A percentile compares a stretch with the other conserved stretches of the same genome.
phyloP scores from a whole-genome alignment of 2,329 filamentous ascomycete species.

The Alternaria hordeiaustralica region DNA sequence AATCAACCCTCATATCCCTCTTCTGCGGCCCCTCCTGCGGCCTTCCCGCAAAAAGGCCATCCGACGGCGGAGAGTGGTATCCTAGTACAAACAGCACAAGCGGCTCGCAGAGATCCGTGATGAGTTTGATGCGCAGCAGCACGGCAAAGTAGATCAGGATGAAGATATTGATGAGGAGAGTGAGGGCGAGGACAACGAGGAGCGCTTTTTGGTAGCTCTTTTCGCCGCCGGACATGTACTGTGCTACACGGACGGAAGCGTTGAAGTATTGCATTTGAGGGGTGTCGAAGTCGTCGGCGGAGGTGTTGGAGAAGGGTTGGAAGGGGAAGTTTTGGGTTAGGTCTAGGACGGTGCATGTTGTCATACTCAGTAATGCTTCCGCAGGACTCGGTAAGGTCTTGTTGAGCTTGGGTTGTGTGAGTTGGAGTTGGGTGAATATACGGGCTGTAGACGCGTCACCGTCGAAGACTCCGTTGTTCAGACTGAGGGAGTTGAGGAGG shows the following conservation, averaged over 20 bases:
- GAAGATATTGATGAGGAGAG: slow-evolving; percentile 7
- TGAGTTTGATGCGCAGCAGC: slow-evolving; percentile 4
- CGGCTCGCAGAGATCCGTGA: slow-evolving; percentile 14
- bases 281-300: not conserved
- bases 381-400: slow-evolving; percentile 6
- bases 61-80: slow-evolving; percentile 1
- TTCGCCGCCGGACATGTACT: slow-evolving; percentile 16
- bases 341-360: slow-evolving; percentile 9
- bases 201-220: slow-evolving; percentile 8
- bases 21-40: slow-evolving; percentile 7
- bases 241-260: slow-evolving; percentile 10
- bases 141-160: slow-evolving; percentile 9
- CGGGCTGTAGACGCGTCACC: slow-evolving; percentile 11
- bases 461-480: slow-evolving; percentile 13
- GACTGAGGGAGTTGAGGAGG: slow-evolving; percentile 11
- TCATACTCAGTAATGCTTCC: not conserved
- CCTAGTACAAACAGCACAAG: slow-evolving; percentile 10
- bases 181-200: slow-evolving; percentile 4
- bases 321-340: slow-evolving; percentile 10
- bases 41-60: not conserved
- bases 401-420: slow-evolving; percentile 1
- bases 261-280: slow-evolving; percentile 6
- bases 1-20: not conserved
- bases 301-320: not conserved
- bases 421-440: slow-evolving; percentile 8